A percentile compares a stretch with the other conserved stretches of the same genome.
phyloP scores from a whole-genome alignment of 2,329 filamentous ascomycete genomes.

The Huntiella savannae region DNA sequence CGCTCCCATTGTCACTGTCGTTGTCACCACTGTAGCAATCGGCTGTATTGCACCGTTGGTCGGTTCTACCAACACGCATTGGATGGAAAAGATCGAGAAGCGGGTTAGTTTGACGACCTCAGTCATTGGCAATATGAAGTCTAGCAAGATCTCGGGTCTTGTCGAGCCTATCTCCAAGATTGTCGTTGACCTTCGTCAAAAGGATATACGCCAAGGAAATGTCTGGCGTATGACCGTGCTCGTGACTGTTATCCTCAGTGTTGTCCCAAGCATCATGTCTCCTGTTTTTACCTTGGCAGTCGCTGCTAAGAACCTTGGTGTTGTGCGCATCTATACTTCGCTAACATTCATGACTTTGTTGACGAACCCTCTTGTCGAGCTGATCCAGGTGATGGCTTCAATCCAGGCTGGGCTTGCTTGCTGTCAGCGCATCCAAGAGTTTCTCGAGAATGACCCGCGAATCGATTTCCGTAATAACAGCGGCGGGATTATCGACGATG shows the following conservation, averaged over 20 bases:
- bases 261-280: slow-evolving; percentile 18
- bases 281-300: slow-evolving; percentile 18
- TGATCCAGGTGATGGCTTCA: slow-evolving; percentile 13
- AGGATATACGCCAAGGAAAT: slow-evolving; percentile 17
- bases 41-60: slow-evolving; percentile 11
- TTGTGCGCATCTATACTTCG: slow-evolving; percentile 21
- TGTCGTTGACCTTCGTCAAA: slow-evolving; percentile 16
- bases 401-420: slow-evolving; percentile 12
- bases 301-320: slow-evolving; percentile 17
- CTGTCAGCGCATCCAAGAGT: slow-evolving; percentile 11
- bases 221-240: slow-evolving; percentile 18
- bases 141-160: slow-evolving; percentile 16
- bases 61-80: slow-evolving; percentile 16
- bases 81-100: slow-evolving; percentile 21
- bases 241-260: slow-evolving; percentile 19
- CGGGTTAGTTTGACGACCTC: slow-evolving; percentile 18
- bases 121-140: slow-evolving; percentile 18
- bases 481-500: neutral
- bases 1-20: slow-evolving; percentile 26
- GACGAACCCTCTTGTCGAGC: slow-evolving; percentile 12
- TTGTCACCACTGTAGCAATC: slow-evolving; percentile 13
- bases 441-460: slow-evolving; percentile 8
- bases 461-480: slow-evolving; percentile 8
- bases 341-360: slow-evolving; percentile 15
- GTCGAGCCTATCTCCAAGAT: slow-evolving; percentile 14